Conservation (phyloP, 805 yeast species). For the Saturnispora halmiae region DNA sequence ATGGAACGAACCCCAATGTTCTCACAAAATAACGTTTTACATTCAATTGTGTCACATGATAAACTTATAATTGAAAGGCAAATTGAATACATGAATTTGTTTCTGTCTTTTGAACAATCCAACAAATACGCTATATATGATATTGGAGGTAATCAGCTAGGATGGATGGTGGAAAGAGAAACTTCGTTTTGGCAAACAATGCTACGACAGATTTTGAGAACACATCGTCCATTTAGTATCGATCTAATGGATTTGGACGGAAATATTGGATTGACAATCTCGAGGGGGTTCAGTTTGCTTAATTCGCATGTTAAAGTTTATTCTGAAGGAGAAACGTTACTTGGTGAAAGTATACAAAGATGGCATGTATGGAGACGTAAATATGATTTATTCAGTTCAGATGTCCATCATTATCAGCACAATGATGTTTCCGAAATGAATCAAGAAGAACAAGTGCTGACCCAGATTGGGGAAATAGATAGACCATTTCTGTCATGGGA, state of each 20-base stretch:
- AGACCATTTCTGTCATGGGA: slow-evolving; percentile 81
- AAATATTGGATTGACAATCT: slow-evolving; percentile 52
- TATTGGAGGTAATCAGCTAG: slow-evolving; percentile 63
- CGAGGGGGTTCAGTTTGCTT: slow-evolving; percentile 78
- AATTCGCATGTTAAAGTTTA: slow-evolving; percentile 84
- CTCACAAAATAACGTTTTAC: too few species aligned
- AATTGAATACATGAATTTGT: slow-evolving; percentile 78
- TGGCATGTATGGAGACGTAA: slow-evolving; percentile 94
- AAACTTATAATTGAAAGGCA: slow-evolving; percentile 66
- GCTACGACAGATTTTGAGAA: slow-evolving; percentile 72
- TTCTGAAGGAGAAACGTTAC: too few species aligned
- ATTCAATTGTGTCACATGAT: neutral
- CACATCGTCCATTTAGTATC: slow-evolving; percentile 80
- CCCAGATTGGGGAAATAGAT: slow-evolving; percentile 83
- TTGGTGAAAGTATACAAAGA: slow-evolving; percentile 85
- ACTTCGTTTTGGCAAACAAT: slow-evolving; percentile 56
- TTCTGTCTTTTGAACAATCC: slow-evolving; percentile 87
- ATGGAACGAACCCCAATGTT: neutral
- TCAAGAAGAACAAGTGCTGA: slow-evolving; percentile 34
- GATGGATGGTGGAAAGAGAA: slow-evolving; percentile 77
- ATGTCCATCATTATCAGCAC: too few species aligned
- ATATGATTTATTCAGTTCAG: slow-evolving; percentile 78
- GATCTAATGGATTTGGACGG: slow-evolving; percentile 62
- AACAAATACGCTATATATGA: slow-evolving; percentile 70
- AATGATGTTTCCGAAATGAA: too few species aligned